A percentile compares a stretch with the other conserved stretches of the same genome.
Evolutionary conservation across 164 flowering plant species (phyloP).

Genomic region (Vitis rotundifolia): DNA sequence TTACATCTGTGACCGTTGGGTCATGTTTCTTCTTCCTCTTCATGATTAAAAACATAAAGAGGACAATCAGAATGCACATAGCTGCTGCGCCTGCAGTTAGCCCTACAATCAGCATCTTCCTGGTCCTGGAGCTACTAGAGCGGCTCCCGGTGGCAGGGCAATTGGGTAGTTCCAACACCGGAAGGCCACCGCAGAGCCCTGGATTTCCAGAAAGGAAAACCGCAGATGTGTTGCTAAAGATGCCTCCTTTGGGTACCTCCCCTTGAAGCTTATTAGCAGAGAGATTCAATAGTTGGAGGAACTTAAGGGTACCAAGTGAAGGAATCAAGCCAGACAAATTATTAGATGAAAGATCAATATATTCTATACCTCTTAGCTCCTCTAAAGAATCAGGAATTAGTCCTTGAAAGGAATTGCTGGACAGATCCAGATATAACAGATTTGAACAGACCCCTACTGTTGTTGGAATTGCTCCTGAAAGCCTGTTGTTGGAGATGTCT

Average conservation of each 20-base stretch:
- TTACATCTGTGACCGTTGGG: too few relatives aligned
- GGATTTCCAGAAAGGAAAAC: constrained; percentile 10
- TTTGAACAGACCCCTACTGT: constrained; percentile 14
- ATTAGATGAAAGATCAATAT: constrained; percentile 18
- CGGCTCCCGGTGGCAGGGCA: constrained; percentile 1
- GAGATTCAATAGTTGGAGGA: constrained; percentile 17
- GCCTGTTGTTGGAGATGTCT: constrained; percentile 13
- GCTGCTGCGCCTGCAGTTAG: background rate
- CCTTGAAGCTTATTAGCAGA: constrained; percentile 16
- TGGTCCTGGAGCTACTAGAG: constrained; percentile 1
- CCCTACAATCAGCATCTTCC: background rate
- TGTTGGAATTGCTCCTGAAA: constrained; percentile 16
- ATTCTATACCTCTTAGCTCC: constrained; percentile 15
- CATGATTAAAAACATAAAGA: too few relatives aligned
- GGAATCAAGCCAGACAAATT: constrained; percentile 18
- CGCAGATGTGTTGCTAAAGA: constrained; percentile 12
- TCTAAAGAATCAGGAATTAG: constrained; percentile 13
- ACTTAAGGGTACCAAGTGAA: constrained; percentile 7
- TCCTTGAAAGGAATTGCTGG: constrained; percentile 18
- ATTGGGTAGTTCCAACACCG: constrained; percentile 5
- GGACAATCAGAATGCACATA: background rate
- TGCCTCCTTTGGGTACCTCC: constrained; percentile 15
- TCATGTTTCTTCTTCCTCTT: too few relatives aligned
- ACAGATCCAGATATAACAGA: constrained; percentile 9
- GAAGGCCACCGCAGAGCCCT: constrained; percentile 18